Conservation (phyloP, 2,329 filamentous ascomycete species). For the Cladosporium sp. region DNA sequence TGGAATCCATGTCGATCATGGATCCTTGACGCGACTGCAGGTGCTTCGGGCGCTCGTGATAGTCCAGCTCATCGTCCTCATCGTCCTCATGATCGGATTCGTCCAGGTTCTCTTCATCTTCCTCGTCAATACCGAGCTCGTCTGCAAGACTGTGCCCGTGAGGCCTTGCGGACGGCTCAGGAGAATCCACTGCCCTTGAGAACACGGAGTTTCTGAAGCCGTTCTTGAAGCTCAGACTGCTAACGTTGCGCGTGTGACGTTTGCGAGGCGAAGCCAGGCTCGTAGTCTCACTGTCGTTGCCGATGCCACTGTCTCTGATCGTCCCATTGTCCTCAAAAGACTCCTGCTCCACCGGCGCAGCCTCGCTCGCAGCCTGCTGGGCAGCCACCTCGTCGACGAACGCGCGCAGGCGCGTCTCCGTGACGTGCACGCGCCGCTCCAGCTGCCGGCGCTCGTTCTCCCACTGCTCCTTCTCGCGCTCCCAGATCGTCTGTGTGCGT, state of each 20-base stretch:
- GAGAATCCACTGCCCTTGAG: constrained; percentile 21
- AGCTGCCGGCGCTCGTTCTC: constrained; percentile 73
- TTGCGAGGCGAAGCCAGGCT: background rate
- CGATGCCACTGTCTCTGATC: constrained; percentile 51
- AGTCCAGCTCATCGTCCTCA: constrained; percentile 57
- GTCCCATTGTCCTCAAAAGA: constrained; percentile 52
- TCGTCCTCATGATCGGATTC: constrained; percentile 50
- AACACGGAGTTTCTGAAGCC: background rate
- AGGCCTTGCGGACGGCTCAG: constrained; percentile 49
- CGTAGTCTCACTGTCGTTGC: constrained; percentile 54
- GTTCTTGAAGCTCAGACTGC: constrained; percentile 25
- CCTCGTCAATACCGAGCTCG: constrained; percentile 80
- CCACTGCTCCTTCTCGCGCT: constrained; percentile 77
- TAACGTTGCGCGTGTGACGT: constrained; percentile 29
- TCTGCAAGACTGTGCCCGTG: constrained; percentile 77
- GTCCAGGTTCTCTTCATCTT: constrained; percentile 54
- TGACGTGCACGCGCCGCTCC: constrained; percentile 82
- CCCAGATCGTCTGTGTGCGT: constrained; percentile 72
- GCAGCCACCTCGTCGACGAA: constrained; percentile 81
- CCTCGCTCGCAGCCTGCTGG: constrained; percentile 49
- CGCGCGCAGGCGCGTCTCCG: constrained; percentile 75
- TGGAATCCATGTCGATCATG: constrained; percentile 33
- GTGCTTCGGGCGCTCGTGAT: constrained; percentile 35
- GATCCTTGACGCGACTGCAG: constrained; percentile 36
- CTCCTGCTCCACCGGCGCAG: constrained; percentile 22